A percentile compares a stretch with the other conserved stretches of the same genome.
phyloP scores from a whole-genome alignment of 257 asterid genomes.

The Salvia rosmarinus region DNA sequence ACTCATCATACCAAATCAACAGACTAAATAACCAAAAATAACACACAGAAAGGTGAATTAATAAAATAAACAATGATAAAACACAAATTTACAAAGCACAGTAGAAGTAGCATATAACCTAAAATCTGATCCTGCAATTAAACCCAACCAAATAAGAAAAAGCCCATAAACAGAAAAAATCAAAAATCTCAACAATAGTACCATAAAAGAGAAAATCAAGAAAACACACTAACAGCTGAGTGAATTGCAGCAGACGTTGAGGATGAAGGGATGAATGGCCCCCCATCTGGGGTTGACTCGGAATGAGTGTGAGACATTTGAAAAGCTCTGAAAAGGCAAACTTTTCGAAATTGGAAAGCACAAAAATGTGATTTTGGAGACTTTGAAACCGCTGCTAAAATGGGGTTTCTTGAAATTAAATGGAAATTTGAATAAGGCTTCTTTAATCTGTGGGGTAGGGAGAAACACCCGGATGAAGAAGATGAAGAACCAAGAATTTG shows the following conservation, averaged over 20 bases:
- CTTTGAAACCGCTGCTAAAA: slow-evolving; percentile 29
- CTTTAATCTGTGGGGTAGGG: slow-evolving; percentile 57
- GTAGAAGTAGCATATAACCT: slow-evolving; percentile 10
- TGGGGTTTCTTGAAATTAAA: slow-evolving; percentile 59
- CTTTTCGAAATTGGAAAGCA: slow-evolving; percentile 41
- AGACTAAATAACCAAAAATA: not conserved
- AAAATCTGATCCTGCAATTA: slow-evolving; percentile 14
- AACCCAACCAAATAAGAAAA: not conserved
- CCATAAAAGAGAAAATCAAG: not conserved
- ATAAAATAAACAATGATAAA: not conserved
- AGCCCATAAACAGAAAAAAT: not conserved
- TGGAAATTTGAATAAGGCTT: slow-evolving; percentile 52
- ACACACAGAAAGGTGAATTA: not conserved
- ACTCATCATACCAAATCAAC: not conserved
- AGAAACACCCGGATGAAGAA: slow-evolving; percentile 55
- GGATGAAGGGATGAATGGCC: slow-evolving; percentile 45
- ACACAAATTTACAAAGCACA: slow-evolving; percentile 11
- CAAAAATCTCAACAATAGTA: not conserved
- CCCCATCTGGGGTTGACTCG: slow-evolving; percentile 56
- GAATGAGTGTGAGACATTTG: slow-evolving; percentile 59
- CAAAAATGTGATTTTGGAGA: slow-evolving; percentile 30
- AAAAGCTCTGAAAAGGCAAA: slow-evolving; percentile 45
- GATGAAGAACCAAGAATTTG: slow-evolving; percentile 85
- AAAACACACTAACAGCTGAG: slow-evolving; percentile 57
- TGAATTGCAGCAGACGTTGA: slow-evolving; percentile 51